Conservation (phyloP, 1,139 yeast genomes). For the Diutina catenulata region DNA sequence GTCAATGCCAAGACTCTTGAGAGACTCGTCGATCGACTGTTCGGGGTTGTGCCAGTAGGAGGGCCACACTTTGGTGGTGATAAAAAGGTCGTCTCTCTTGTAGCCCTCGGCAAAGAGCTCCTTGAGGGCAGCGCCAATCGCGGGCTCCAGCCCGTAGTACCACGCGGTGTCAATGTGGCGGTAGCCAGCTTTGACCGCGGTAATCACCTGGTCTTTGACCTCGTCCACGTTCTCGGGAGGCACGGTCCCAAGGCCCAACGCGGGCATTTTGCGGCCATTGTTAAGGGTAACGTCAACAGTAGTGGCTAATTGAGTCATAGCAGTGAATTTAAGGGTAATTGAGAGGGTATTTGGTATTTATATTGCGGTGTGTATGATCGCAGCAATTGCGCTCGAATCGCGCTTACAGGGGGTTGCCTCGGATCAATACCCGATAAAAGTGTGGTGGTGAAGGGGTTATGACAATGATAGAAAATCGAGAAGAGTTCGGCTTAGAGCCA, state of each 20-base stretch:
- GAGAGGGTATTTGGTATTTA: too few relatives aligned
- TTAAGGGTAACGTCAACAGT: background rate
- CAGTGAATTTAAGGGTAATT: background rate
- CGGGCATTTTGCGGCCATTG: background rate
- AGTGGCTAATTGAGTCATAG: background rate
- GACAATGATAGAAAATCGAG: too few relatives aligned
- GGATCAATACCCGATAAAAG: too few relatives aligned
- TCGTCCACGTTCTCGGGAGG: background rate
- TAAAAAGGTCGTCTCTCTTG: constrained; percentile 44
- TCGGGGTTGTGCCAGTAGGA: constrained; percentile 26
- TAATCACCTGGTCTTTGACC: constrained; percentile 25
- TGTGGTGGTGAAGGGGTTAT: too few relatives aligned
- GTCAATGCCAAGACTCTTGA: constrained; percentile 34
- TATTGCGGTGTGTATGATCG: too few relatives aligned
- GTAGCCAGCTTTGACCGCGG: constrained; percentile 30
- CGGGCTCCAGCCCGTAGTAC: constrained; percentile 39
- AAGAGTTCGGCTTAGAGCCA: too few relatives aligned
- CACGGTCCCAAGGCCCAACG: constrained; percentile 4
- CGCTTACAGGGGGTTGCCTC: too few relatives aligned
- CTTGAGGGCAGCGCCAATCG: constrained; percentile 38
- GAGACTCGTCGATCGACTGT: constrained; percentile 24
- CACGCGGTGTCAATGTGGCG: constrained; percentile 34
- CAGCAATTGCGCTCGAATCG: too few relatives aligned
- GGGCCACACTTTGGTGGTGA: constrained; percentile 54
- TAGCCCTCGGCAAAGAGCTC: constrained; percentile 36